phyloP scores from a whole-genome alignment of 202 grass and related monocot genomes.

The Setaria viridis region DNA sequence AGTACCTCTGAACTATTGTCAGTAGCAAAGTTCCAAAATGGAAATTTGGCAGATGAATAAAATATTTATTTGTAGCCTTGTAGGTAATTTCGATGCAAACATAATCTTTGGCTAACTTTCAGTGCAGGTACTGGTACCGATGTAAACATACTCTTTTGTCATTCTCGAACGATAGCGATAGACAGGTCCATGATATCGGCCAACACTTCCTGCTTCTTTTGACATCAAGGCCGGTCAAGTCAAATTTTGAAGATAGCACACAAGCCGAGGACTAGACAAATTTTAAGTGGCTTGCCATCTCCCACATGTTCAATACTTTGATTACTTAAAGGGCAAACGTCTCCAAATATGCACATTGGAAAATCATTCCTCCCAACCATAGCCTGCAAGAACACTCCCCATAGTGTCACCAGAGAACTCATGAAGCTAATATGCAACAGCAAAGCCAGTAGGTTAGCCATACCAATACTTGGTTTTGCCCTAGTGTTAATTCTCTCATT shows the following conservation, averaged over 20 bases:
- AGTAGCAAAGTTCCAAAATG: neutral
- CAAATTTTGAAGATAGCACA: neutral
- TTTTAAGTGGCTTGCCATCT: neutral
- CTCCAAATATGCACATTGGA: neutral
- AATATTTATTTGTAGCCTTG: neutral
- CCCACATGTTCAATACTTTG: slow-evolving; percentile 9
- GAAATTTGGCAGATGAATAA: neutral
- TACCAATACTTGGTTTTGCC: neutral
- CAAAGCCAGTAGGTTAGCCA: slow-evolving; percentile 16
- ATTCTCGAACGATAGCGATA: neutral
- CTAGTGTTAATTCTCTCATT: slow-evolving; percentile 38
- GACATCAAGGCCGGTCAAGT: slow-evolving; percentile 3
- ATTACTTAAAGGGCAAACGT: slow-evolving; percentile 1
- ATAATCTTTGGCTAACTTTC: neutral
- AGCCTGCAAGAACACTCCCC: neutral
- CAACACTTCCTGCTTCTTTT: neutral
- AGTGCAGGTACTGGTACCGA: neutral
- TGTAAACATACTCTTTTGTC: neutral
- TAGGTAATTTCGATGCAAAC: neutral
- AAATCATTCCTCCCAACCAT: neutral
- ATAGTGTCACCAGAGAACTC: neutral
- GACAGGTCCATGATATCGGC: neutral
- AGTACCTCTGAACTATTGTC: neutral
- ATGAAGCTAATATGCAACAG: slow-evolving; percentile 10
- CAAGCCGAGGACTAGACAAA: neutral